Evolutionary conservation across 345 rosid species (phyloP), one percentile per base, ranked within the genome.

Genomic region (Arabidopsis suecica): DNA sequence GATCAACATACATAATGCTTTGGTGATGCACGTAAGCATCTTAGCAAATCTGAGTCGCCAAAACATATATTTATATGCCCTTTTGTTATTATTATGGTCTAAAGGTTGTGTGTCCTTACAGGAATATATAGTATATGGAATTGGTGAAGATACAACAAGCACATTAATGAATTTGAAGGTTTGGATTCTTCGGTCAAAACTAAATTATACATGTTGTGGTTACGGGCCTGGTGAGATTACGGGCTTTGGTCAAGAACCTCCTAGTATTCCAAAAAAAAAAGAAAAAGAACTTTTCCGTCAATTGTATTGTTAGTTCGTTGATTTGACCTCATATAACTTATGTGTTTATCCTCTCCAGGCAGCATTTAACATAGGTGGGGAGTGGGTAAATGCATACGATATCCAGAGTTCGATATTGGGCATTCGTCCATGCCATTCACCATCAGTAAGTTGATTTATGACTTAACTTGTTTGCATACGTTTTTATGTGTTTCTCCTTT

Each of bases 1-100:
- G 93, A 82, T 88, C 80, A 91, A 91, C 76, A 82, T 88, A 71
- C 94, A 88, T 68, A 89, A 91, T 80, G 94, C 97, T 50, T 50
- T 89, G 69, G 83, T 87, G 82, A 91, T 89, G 93, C 91, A 91
- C 61, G 95, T 88, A 84, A 61, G 82, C 2, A 45, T 44, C 12
- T 32, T 25, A 50, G 32, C 40, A 74, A 61, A 72, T 9, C 20
- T 18, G 42, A 74, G 18, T 56, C 0, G 18, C 0, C 7, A 0
- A 0, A 20, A 40, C 8, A 33, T 13, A 41, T 36, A 5, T 33
- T 49, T 23, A 10, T 49, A 30, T 12, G 20, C 3, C 8, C 33
- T 13, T 60, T 68, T 41, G 34, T 32, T 32, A 33, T 9, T 20
- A 22, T 51, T 76, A 9, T 53, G 32, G 22, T 45, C 54, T 51